phyloP scores from a whole-genome alignment of 2,329 filamentous ascomycete species.

The Cryphonectria parasitica region DNA sequence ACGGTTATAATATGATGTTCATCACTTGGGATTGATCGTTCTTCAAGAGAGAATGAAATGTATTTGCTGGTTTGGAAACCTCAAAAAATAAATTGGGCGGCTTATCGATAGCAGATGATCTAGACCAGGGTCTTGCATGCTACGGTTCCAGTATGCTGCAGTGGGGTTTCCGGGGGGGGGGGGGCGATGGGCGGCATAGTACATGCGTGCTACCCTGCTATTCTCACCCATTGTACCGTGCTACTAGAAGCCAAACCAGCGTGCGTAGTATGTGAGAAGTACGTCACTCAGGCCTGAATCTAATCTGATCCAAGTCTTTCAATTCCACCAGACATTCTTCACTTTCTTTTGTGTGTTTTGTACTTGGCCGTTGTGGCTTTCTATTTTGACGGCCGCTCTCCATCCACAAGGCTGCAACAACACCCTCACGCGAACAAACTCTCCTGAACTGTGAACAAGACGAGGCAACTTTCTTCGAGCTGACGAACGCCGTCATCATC shows the following conservation, averaged over 20 bases:
- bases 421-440: background rate
- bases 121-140: background rate
- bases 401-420: background rate
- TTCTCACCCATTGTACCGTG: background rate
- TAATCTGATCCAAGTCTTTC: background rate
- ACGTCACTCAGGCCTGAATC: background rate
- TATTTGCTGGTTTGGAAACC: background rate
- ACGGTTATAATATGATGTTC: conserved; percentile 14
- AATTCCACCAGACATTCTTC: background rate
- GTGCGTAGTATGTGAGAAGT: background rate
- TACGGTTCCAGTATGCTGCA: background rate
- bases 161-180: no score
- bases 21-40: conserved; percentile 5
- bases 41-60: background rate
- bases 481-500: background rate
- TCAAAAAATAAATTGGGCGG: conserved; percentile 12
- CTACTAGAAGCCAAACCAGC: background rate
- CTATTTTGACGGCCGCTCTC: background rate
- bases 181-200: no score
- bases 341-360: background rate
- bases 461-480: background rate
- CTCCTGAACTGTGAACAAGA: background rate
- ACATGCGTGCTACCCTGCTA: background rate
- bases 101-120: conserved; percentile 9
- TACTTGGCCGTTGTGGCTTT: background rate